Conservation (phyloP, 108 stramenopile genomes). For the Cylindrotheca closterium region DNA sequence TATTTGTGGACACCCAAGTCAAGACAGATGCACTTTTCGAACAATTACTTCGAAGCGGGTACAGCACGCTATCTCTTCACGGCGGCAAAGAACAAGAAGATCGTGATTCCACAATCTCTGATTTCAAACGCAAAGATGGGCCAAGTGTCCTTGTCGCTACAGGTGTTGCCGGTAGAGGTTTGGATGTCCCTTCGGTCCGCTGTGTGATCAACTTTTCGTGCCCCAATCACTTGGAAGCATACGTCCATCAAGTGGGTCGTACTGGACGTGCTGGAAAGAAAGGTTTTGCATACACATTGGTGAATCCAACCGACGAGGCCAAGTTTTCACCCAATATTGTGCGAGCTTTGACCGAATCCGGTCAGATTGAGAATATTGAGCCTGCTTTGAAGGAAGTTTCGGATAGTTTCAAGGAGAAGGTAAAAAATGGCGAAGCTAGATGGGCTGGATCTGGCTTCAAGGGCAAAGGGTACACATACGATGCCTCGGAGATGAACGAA, state of each 20-base stretch:
- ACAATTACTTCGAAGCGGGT: conserved; percentile 91
- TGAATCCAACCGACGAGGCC: conserved; percentile 90
- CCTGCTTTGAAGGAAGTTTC: conserved; percentile 84
- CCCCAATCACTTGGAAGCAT: conserved; percentile 98
- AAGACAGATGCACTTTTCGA: conserved; percentile 93
- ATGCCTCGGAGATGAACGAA: conserved; percentile 92
- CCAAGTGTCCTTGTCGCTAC: conserved; percentile 93
- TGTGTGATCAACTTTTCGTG: conserved; percentile 97
- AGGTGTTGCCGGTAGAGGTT: conserved; percentile 91
- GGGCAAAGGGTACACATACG: conserved; percentile 97
- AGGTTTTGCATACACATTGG: conserved; percentile 96
- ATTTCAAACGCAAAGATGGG: conserved; percentile 91
- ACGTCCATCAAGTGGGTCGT: conserved; percentile 97
- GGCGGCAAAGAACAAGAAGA: conserved; percentile 99
- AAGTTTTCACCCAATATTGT: conserved; percentile 94
- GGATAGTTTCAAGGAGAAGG: conserved; percentile 90
- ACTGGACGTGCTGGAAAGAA: conserved; percentile 95
- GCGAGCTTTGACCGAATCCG: conserved; percentile 89
- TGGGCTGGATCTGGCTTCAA: conserved; percentile 93
- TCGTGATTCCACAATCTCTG: conserved; percentile 96
- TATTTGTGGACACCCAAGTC: conserved; percentile 97
- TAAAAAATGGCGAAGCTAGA: conserved; percentile 90
- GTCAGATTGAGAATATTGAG: conserved; percentile 86
- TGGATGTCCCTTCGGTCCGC: conserved; percentile 91
- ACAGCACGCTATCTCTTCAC: conserved; percentile 93